Conservation (phyloP, 106 monocot species). For the Acorus gramineus region DNA sequence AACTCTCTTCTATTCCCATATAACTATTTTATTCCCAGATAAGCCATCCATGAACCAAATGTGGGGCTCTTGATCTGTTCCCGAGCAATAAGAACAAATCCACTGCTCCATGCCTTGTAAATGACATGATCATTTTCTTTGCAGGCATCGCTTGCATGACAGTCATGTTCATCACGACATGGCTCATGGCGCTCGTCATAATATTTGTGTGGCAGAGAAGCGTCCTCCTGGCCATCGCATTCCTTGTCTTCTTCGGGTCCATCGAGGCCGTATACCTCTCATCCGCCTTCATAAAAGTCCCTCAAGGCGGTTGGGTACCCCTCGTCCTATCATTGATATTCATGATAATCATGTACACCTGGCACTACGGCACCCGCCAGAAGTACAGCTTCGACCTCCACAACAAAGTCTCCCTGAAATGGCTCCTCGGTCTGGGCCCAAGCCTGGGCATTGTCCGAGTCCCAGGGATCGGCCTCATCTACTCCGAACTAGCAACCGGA, state of each 20-base stretch:
- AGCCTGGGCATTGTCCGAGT: conserved; percentile 33
- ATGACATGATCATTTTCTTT: neutral
- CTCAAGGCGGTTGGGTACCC: conserved; percentile 35
- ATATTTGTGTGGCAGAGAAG: conserved; percentile 34
- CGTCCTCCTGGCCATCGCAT: conserved; percentile 9
- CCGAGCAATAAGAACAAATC: no score
- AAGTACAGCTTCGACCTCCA: conserved; percentile 30
- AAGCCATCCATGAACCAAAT: no score
- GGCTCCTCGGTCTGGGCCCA: conserved; percentile 28
- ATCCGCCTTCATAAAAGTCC: conserved; percentile 30
- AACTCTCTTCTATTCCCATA: no score
- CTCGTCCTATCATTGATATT: conserved; percentile 22
- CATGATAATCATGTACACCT: conserved; percentile 37
- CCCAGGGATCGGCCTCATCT: conserved; percentile 36
- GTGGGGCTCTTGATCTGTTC: no score
- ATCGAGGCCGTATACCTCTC: conserved; percentile 34
- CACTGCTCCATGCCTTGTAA: neutral
- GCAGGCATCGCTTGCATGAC: conserved; percentile 40
- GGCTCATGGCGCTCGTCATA: conserved; percentile 37
- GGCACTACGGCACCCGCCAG: conserved; percentile 33
- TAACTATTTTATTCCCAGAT: no score
- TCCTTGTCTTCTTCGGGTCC: conserved; percentile 34
- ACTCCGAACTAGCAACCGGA: conserved; percentile 37
- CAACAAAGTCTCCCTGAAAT: conserved; percentile 38
- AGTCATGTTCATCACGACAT: conserved; percentile 46